Evolutionary conservation across 305 asterid species (phyloP).

Genomic region (Fraxinus latifolia): DNA sequence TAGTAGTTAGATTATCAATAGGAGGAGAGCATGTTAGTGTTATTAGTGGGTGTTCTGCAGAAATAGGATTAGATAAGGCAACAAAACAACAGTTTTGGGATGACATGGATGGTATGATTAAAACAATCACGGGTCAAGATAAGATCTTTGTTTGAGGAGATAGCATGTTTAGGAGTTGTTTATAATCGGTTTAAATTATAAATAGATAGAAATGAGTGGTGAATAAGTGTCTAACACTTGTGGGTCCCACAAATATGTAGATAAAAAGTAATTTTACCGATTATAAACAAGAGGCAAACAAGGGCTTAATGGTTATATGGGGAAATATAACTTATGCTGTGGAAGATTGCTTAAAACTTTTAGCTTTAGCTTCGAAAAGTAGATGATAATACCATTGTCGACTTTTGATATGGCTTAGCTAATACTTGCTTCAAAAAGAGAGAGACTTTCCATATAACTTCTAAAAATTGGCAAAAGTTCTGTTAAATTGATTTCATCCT

Average conservation of each 20-base stretch:
- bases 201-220: background rate
- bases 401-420: background rate
- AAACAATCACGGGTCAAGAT: background rate
- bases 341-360: background rate
- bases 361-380: background rate
- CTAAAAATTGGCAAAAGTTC: background rate
- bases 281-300: background rate
- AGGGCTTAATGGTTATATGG: background rate
- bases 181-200: background rate
- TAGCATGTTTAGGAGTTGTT: background rate
- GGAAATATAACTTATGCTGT: background rate
- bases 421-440: background rate
- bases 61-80: background rate
- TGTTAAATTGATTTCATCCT: background rate
- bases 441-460: background rate
- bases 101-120: background rate
- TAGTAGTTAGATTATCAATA: background rate
- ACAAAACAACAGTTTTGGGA: background rate
- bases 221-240: background rate
- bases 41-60: background rate
- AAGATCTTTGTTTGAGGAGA: background rate
- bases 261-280: background rate
- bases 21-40: background rate
- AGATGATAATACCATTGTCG: background rate
- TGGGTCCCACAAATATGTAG: background rate